phyloP scores from a whole-genome alignment of 352 stramenopile genomes.

The Blastocystis sp. region DNA sequence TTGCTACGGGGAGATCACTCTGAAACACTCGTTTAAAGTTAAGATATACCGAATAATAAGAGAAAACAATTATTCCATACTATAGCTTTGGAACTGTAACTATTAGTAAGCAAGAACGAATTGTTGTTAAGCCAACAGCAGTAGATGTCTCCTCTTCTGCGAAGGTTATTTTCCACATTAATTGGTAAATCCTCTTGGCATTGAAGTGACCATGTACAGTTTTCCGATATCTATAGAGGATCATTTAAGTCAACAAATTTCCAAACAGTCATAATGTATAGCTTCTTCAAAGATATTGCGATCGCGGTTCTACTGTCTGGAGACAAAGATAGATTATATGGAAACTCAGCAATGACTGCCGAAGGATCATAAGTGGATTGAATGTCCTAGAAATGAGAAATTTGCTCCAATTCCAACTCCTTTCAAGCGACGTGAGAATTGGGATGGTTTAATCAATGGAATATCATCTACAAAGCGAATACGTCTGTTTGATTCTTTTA shows the following conservation, averaged over 20 bases:
- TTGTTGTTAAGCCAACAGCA: not conserved
- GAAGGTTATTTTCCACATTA: not conserved
- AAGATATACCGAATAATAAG: not conserved
- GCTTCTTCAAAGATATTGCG: not conserved
- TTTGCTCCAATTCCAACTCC: not conserved
- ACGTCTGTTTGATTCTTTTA: not conserved
- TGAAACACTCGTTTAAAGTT: not conserved
- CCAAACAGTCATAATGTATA: not conserved
- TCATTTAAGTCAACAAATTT: not conserved
- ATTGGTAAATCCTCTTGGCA: not conserved
- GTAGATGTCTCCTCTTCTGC: slow-evolving; percentile 1
- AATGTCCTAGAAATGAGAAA: not conserved
- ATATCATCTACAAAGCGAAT: slow-evolving; percentile 7
- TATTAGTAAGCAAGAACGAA: not conserved
- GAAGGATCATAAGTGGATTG: not conserved
- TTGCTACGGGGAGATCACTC: not conserved
- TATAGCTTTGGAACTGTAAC: not conserved
- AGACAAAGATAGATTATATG: slow-evolving; percentile 30
- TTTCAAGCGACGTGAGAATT: not conserved
- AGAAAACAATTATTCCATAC: not conserved
- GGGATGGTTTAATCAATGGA: not conserved
- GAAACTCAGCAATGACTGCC: not conserved
- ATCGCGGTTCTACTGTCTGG: not conserved
- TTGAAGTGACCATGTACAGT: not conserved
- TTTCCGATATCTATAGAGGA: not conserved